These are phyloP conservation scores for Lizonia empirigonia DNA, from an alignment of 2,329 filamentous ascomycete species.

Conservation along the genomic window DNA sequence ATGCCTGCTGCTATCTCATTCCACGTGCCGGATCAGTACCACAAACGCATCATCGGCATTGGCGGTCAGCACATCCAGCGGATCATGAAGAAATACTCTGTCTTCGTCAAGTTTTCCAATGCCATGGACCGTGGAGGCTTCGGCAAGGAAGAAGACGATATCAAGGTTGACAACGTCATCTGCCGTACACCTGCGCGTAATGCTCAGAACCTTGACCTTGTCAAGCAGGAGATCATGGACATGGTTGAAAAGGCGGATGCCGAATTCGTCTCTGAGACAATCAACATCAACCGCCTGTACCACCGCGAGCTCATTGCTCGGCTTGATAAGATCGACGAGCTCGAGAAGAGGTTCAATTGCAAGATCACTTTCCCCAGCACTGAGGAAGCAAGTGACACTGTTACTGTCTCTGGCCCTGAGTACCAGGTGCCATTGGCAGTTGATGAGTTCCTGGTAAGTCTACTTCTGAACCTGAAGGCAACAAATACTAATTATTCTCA, in stretches of 20 bases:
- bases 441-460: slow-evolving; percentile 80
- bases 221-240: slow-evolving; percentile 98
- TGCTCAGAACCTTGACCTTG: slow-evolving; percentile 92
- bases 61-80: slow-evolving; percentile 98
- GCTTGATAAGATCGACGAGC: slow-evolving; percentile 85
- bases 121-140: slow-evolving; percentile 96
- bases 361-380: slow-evolving; percentile 98
- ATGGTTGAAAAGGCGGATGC: slow-evolving; percentile 99
- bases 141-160: slow-evolving; percentile 94
- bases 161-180: slow-evolving; percentile 98
- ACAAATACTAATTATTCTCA: slow-evolving; percentile 48
- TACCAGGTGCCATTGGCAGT: slow-evolving; percentile 98
- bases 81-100: slow-evolving; percentile 99
- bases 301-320: slow-evolving; percentile 92
- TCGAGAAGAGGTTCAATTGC: slow-evolving; percentile 99
- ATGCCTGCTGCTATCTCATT: slow-evolving; percentile 99
- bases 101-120: slow-evolving; percentile 99
- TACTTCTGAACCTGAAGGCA: not conserved
- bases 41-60: slow-evolving; percentile 99
- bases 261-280: slow-evolving; percentile 92
- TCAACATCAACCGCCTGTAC: slow-evolving; percentile 92
- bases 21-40: slow-evolving; percentile 98
- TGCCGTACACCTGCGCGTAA: slow-evolving; percentile 97
- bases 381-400: slow-evolving; percentile 93
- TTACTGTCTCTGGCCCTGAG: slow-evolving; percentile 93